Conservation (phyloP, 2,329 filamentous ascomycete species). For the Arthrinium phaeospermum region DNA sequence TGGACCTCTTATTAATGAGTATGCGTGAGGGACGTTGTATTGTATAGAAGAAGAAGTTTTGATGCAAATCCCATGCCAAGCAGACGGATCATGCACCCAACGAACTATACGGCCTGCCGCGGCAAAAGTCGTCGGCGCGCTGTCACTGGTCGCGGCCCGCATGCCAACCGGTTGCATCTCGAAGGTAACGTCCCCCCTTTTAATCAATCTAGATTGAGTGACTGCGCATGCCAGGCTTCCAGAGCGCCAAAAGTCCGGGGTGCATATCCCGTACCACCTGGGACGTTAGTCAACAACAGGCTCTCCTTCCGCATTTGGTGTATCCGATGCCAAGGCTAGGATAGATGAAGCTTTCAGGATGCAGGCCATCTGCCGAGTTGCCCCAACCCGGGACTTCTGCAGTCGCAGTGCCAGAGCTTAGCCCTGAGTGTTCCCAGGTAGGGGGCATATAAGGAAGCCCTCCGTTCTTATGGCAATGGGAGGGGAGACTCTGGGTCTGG, state of each 20-base stretch:
- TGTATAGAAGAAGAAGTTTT: neutral
- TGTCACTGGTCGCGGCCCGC: neutral
- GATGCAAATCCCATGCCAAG: neutral
- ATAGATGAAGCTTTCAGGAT: slow-evolving; percentile 3
- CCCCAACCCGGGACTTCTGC: neutral
- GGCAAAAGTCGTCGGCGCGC: neutral
- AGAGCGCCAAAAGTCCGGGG: neutral
- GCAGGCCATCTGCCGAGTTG: slow-evolving; percentile 1
- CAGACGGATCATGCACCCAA: neutral
- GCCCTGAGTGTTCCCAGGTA: neutral
- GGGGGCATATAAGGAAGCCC: neutral
- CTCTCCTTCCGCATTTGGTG: neutral
- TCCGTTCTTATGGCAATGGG: neutral
- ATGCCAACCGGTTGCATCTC: slow-evolving; percentile 6
- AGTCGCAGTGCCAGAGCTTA: neutral
- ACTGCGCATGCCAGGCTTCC: neutral
- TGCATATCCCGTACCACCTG: neutral
- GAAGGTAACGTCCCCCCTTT: neutral
- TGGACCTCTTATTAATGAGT: no score
- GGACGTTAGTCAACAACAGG: neutral
- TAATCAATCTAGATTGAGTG: slow-evolving; percentile 13
- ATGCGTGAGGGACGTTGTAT: neutral
- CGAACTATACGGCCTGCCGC: neutral
- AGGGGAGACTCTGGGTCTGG: neutral
- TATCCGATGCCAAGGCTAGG: slow-evolving; percentile 3